Evolutionary conservation across 2,329 filamentous ascomycete species (phyloP).

Genomic region (Colletotrichum sp.): DNA sequence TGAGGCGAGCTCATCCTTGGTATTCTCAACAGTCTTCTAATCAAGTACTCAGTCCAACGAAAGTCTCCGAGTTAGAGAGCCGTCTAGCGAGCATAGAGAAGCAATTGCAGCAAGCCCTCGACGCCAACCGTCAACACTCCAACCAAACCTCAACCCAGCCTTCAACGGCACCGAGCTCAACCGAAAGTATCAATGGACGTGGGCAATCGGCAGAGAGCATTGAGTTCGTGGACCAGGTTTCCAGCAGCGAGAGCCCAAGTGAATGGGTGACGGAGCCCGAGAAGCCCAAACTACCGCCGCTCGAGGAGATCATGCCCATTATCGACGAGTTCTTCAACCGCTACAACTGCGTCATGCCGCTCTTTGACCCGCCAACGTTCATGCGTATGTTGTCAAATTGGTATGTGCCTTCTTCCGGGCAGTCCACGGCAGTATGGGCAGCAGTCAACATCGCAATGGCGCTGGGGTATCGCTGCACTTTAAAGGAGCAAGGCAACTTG

Average conservation of each 20-base stretch:
- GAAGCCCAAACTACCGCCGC: constrained; percentile 30
- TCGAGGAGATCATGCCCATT: constrained; percentile 38
- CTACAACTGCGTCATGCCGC: constrained; percentile 39
- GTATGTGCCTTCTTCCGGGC: constrained; percentile 31
- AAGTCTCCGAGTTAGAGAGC: constrained; percentile 24
- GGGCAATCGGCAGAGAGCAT: not conserved
- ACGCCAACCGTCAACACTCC: constrained; percentile 3
- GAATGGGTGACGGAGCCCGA: constrained; percentile 19
- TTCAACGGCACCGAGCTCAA: not conserved
- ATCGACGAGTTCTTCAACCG: constrained; percentile 41
- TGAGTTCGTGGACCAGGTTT: not conserved
- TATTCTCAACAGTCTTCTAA: not conserved
- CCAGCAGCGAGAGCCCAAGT: constrained; percentile 1
- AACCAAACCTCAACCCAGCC: not conserved
- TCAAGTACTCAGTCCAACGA: not conserved
- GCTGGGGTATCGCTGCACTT: constrained; percentile 33
- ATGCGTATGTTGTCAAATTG: constrained; percentile 39
- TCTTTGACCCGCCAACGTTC: constrained; percentile 41
- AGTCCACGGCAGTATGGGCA: constrained; percentile 31
- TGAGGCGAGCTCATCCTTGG: not conserved
- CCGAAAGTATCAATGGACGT: not conserved
- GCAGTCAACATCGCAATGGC: constrained; percentile 45
- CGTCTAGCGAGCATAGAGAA: constrained; percentile 35
- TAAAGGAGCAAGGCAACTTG: constrained; percentile 23
- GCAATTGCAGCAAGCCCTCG: constrained; percentile 35